phyloP scores from a whole-genome alignment of 306 rosid species.

The Vicia faba region DNA sequence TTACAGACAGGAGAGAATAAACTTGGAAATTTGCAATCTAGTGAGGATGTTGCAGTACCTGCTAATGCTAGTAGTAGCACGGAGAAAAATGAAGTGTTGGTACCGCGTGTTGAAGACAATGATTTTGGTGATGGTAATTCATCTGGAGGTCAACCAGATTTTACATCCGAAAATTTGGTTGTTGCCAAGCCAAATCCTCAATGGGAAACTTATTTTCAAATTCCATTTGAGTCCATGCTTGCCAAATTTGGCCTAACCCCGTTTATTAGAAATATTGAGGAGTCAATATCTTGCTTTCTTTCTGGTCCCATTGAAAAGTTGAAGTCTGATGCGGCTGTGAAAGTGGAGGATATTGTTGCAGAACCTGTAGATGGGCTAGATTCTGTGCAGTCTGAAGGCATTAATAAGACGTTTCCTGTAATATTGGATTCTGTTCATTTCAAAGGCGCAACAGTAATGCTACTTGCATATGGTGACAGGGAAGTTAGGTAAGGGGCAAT shows the following conservation, averaged over 20 bases:
- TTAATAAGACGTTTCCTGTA: conserved; percentile 61
- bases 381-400: conserved; percentile 56
- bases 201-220: conserved; percentile 40
- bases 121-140: conserved; percentile 33
- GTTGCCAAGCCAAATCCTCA: conserved; percentile 40
- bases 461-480: conserved; percentile 89
- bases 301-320: conserved; percentile 53
- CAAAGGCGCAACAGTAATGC: conserved; percentile 83
- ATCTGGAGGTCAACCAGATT: conserved; percentile 40
- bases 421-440: conserved; percentile 80
- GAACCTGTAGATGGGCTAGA: conserved; percentile 58
- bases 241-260: conserved; percentile 50
- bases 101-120: conserved; percentile 37
- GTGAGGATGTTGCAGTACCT: conserved; percentile 42
- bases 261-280: conserved; percentile 49
- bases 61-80: conserved; percentile 33
- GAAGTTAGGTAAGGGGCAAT: conserved; percentile 73
- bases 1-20: conserved; percentile 41
- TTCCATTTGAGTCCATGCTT: conserved; percentile 47
- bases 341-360: conserved; percentile 60
- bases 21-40: conserved; percentile 40
- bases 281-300: conserved; percentile 46
- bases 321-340: conserved; percentile 49
- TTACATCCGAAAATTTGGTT: conserved; percentile 44
- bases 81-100: conserved; percentile 43